Percentiles rank a stretch among this genome's conserved stretches.
Evolutionary conservation across 1,284 basidiomycete genomes (phyloP).

Genomic region (Lignosus rhinocerotis): DNA sequence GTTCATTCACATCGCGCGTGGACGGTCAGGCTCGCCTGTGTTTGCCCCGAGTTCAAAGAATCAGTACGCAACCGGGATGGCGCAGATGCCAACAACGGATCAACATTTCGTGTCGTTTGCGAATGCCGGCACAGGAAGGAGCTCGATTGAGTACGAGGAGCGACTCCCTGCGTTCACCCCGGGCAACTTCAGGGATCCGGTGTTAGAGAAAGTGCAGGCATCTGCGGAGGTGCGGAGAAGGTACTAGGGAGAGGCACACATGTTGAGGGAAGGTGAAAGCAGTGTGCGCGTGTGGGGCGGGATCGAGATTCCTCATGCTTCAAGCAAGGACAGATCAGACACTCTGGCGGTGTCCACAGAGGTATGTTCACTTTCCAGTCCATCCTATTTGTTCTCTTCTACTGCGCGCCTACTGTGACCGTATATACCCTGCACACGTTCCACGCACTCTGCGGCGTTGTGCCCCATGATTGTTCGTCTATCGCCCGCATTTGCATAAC

Average conservation of each 20-base stretch:
- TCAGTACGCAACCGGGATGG: background rate
- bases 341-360: too few relatives aligned
- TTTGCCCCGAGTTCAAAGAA: background rate
- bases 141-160: constrained; percentile 19
- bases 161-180: constrained; percentile 28
- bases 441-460: too few relatives aligned
- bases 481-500: too few relatives aligned
- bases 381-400: too few relatives aligned
- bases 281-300: background rate
- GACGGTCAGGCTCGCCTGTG: background rate
- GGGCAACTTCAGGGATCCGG: constrained; percentile 24
- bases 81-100: background rate
- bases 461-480: too few relatives aligned
- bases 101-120: constrained; percentile 7
- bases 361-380: too few relatives aligned
- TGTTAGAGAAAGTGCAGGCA: constrained; percentile 27
- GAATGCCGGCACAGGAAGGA: background rate
- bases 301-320: background rate
- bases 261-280: background rate
- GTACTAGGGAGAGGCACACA: background rate
- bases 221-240: constrained; percentile 21
- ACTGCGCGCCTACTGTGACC: too few relatives aligned
- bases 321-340: background rate
- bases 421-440: too few relatives aligned
- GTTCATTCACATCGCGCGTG: constrained; percentile 17